Conservation (phyloP, 352 stramenopile species). For the Aphanomyces cochlioides region DNA sequence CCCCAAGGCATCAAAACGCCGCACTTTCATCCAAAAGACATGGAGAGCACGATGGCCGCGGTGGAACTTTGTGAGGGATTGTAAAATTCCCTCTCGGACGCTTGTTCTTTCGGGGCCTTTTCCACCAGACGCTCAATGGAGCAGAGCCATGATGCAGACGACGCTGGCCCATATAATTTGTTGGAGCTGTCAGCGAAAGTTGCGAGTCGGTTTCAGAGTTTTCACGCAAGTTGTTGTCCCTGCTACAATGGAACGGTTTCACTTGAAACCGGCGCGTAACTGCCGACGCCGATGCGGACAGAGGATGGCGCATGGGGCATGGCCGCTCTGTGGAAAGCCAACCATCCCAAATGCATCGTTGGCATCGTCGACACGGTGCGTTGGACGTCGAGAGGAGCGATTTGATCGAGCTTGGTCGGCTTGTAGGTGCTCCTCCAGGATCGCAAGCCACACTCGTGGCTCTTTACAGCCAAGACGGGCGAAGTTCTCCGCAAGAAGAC, state of each 20-base stretch:
- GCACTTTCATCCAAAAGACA: too few relatives aligned
- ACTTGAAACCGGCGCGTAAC: background rate
- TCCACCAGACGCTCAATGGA: too few relatives aligned
- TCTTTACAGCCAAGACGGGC: slow-evolving; percentile 38
- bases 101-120: too few relatives aligned
- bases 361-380: slow-evolving; percentile 21
- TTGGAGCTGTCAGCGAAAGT: too few relatives aligned
- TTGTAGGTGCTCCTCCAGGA: slow-evolving; percentile 33
- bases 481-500: slow-evolving; percentile 37
- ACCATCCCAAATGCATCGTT: slow-evolving; percentile 11
- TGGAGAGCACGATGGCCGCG: too few relatives aligned
- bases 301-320: slow-evolving; percentile 14
- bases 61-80: too few relatives aligned
- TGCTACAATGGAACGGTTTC: background rate
- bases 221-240: background rate
- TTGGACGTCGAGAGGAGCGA: background rate
- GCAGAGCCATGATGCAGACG: too few relatives aligned
- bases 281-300: background rate
- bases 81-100: too few relatives aligned
- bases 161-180: too few relatives aligned
- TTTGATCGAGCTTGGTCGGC: too few relatives aligned
- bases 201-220: background rate
- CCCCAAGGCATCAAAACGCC: too few relatives aligned
- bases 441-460: slow-evolving; percentile 32
- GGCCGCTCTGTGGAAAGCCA: slow-evolving; percentile 3